Percentiles rank a stretch among this genome's conserved stretches.
These are phyloP conservation scores for Phaseolus coccineus DNA, from an alignment of 331 rosid species.

Conservation along the genomic window DNA sequence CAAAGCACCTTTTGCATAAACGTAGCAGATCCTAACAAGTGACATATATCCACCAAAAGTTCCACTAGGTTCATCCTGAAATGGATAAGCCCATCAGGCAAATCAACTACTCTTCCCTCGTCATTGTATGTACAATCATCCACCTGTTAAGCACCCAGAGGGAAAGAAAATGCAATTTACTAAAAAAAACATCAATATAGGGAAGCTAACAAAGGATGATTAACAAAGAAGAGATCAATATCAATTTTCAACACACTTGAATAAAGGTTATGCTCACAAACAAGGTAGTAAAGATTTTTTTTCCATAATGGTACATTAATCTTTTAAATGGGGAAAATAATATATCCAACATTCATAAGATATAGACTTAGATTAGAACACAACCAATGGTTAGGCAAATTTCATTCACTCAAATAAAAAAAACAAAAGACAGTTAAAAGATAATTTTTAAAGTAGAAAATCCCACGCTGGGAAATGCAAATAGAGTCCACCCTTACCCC, in stretches of 20 bases:
- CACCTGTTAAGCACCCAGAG: constrained; percentile 63
- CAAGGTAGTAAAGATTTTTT: constrained; percentile 32
- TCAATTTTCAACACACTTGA: constrained; percentile 16
- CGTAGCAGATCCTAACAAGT: constrained; percentile 76
- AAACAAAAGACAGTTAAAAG: constrained; percentile 33
- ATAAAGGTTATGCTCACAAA: constrained; percentile 18
- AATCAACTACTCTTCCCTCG: constrained; percentile 75
- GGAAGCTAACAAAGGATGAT: constrained; percentile 12
- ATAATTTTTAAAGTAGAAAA: constrained; percentile 15
- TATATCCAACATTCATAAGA: constrained; percentile 36
- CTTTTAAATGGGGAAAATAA: constrained; percentile 40
- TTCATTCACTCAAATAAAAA: neutral
- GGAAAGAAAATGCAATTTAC: constrained; percentile 37
- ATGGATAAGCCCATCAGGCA: constrained; percentile 92
- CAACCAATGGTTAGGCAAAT: constrained; percentile 8
- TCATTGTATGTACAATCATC: constrained; percentile 72
- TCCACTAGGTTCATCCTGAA: constrained; percentile 89
- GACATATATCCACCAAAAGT: constrained; percentile 94
- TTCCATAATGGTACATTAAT: constrained; percentile 11
- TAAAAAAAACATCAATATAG: constrained; percentile 34
- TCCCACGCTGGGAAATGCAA: neutral
- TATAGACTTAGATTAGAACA: constrained; percentile 13
- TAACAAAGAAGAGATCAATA: neutral
- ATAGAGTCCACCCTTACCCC: neutral
- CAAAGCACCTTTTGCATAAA: constrained; percentile 79